Conservation (phyloP, 768 basidiomycete genomes). For the Xerocomellus amylosporus region DNA sequence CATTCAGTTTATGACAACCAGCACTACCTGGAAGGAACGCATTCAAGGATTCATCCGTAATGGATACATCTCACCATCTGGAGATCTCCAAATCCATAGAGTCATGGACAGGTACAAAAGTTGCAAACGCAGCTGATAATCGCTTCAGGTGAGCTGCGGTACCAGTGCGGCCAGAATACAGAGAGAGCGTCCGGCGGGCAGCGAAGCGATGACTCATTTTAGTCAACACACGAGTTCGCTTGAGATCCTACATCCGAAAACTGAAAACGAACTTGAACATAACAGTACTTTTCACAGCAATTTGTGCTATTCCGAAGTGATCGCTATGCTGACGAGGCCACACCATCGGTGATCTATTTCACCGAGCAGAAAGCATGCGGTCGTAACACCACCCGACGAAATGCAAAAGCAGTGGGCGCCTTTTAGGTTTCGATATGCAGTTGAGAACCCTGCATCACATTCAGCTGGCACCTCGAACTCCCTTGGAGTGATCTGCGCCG, state of each 20-base stretch:
- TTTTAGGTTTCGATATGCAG: constrained; percentile 12
- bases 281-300: background rate
- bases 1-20: constrained; percentile 5
- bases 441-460: constrained; percentile 10
- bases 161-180: background rate
- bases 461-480: constrained; percentile 10
- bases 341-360: constrained; percentile 21
- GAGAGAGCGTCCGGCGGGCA: background rate
- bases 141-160: background rate
- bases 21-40: constrained; percentile 9
- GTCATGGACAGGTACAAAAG: background rate
- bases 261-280: background rate
- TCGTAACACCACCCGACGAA: constrained; percentile 17
- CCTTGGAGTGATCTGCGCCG: constrained; percentile 16
- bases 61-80: constrained; percentile 3
- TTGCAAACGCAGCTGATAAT: background rate
- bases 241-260: background rate
- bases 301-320: constrained; percentile 4
- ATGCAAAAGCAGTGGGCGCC: constrained; percentile 13
- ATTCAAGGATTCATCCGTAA: constrained; percentile 10
- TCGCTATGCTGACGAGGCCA: constrained; percentile 21
- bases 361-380: constrained; percentile 41
- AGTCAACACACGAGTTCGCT: background rate
- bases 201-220: constrained; percentile 1
- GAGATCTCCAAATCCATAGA: constrained; percentile 10